Percentiles rank a stretch among this genome's conserved stretches.
These are phyloP conservation scores for Boechera retrofracta DNA, from an alignment of 345 rosid genomes.

Conservation along the genomic window DNA sequence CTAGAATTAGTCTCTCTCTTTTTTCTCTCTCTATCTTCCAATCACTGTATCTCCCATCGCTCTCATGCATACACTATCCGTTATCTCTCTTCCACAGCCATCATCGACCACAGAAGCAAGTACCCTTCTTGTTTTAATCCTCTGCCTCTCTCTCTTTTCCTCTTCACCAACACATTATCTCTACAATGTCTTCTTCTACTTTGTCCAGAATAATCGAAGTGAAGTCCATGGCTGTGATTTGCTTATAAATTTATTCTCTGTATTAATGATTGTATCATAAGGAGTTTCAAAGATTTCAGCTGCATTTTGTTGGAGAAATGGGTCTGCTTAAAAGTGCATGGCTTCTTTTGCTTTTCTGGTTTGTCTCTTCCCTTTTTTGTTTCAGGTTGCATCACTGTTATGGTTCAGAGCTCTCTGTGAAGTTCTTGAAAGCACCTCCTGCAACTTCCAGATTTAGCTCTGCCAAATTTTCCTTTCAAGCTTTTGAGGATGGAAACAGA, in stretches of 20 bases:
- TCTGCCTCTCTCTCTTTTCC: constrained; percentile 34
- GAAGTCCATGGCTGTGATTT: constrained; percentile 13
- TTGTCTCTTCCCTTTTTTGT: constrained; percentile 47
- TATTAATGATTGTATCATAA: constrained; percentile 30
- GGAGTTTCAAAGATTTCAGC: constrained; percentile 20
- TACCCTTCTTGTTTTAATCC: constrained; percentile 39
- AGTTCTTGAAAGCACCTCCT: constrained; percentile 73
- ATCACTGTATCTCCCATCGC: constrained; percentile 40
- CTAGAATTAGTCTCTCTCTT: constrained; percentile 21
- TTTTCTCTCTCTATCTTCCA: constrained; percentile 33
- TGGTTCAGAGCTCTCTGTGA: constrained; percentile 53
- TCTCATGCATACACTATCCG: constrained; percentile 48
- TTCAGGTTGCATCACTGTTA: constrained; percentile 48
- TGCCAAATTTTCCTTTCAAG: constrained; percentile 74
- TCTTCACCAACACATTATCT: constrained; percentile 37
- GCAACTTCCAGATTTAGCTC: constrained; percentile 60
- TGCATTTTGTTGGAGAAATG: constrained; percentile 46
- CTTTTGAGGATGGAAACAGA: constrained; percentile 53
- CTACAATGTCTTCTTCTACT: constrained; percentile 42
- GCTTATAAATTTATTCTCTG: constrained; percentile 1
- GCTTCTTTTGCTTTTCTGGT: constrained; percentile 50
- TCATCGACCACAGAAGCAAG: constrained; percentile 41
- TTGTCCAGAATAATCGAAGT: constrained; percentile 32
- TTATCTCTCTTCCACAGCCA: constrained; percentile 44
- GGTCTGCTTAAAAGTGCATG: constrained; percentile 49